Evolutionary conservation across 2,329 filamentous ascomycete species (phyloP).

Genomic region (Pseudocercospora fuligena): DNA sequence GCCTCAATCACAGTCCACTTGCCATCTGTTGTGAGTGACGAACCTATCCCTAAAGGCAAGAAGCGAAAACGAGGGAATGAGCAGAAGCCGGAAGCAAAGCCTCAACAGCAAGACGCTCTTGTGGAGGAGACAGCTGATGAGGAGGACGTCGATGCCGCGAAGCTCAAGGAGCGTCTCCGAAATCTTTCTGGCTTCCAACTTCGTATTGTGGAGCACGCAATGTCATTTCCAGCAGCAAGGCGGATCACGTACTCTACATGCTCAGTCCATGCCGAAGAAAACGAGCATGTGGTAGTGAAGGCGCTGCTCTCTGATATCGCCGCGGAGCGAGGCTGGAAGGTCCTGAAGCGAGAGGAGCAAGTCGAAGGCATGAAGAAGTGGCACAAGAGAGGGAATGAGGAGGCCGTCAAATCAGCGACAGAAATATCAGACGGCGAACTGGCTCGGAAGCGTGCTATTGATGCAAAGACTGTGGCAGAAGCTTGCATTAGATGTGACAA

Average conservation of each 20-base stretch:
- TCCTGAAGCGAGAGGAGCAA: conserved; percentile 74
- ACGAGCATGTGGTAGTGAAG: conserved; percentile 79
- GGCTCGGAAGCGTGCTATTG: conserved; percentile 13
- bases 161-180: conserved; percentile 67
- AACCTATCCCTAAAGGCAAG: conserved; percentile 29
- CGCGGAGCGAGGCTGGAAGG: conserved; percentile 71
- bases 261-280: conserved; percentile 84
- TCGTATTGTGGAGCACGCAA: conserved; percentile 79
- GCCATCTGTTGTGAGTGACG: conserved; percentile 42
- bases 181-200: conserved; percentile 83
- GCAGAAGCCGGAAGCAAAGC: conserved; percentile 17
- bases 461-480: conserved; percentile 58
- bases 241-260: conserved; percentile 93
- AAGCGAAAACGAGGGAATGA: conserved; percentile 39
- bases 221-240: conserved; percentile 74
- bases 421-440: conserved; percentile 8
- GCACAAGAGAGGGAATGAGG: conserved; percentile 60
- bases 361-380: conserved; percentile 76
- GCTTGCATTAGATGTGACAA: conserved; percentile 83
- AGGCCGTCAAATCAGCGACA: conserved; percentile 45
- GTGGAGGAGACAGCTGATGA: conserved; percentile 38
- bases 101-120: conserved; percentile 16
- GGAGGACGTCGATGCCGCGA: conserved; percentile 52
- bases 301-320: conserved; percentile 73
- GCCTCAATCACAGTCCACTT: conserved; percentile 68